Base-by-base conservation (phyloP, 2,329 filamentous ascomycete genomes). In the Curvularia sp. region DNA sequence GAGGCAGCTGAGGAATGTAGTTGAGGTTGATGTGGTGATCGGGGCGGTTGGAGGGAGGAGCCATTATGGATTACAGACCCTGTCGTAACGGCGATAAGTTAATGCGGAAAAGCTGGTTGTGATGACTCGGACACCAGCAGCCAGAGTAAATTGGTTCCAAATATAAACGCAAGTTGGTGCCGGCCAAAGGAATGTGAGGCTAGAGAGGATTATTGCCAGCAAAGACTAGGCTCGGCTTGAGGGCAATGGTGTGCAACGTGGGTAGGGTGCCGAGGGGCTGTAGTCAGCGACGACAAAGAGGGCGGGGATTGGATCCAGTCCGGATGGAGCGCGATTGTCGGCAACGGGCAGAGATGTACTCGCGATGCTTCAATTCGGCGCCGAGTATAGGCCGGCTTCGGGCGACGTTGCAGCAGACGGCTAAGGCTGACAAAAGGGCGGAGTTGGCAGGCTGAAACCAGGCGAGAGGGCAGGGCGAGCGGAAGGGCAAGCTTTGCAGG, bases 11-110 rank as follows among this genome's bases (percentile, higher is more conserved):
- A 60, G 88, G 84, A 68, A 91, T 86, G 80, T 92, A 93, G 81
- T 91, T 91, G 79, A 95, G 87, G 77, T 89, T 89, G 83, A 95
- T 86, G 78, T 94, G 91, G 73, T 85, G 83, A 78, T 96, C 92
- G 74, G 91, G 87, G 86, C 92, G 89, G 79, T 89, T 85, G 43
- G 75, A 85, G 39, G 75, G 61, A 81, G 86, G 91, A 84, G 91
- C 90, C 93, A 97, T 96, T 93, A 94, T 93, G 86, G 84, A 93
- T 93, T 93, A 91, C 70, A 72, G 72, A 73, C 68, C 66, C 71
- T 65, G 70, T 70, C 57, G 67, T 66, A 63, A 60, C 58, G 55
- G 61, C 46, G 64, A 59, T 60, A 64, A 52, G 63, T 53, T 69
- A 70, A 65, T 63, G 58, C 55, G 63, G 63, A 65, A 68, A 70